These are phyloP conservation scores for Thermothelomyces thermophilus DNA, from an alignment of 2,329 filamentous ascomycete genomes.

Conservation along the genomic window DNA sequence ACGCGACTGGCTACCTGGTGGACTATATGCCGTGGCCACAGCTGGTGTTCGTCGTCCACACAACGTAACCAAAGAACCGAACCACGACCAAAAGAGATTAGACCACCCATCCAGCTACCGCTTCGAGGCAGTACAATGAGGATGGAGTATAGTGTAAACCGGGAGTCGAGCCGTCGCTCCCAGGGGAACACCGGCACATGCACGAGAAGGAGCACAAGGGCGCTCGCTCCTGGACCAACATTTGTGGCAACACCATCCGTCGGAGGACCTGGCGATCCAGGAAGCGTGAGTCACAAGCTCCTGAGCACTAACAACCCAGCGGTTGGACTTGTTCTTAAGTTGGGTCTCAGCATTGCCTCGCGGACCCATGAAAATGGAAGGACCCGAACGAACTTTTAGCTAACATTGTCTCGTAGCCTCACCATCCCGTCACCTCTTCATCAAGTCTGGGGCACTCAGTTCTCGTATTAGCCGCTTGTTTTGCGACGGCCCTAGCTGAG, in stretches of 20 bases:
- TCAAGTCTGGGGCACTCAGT: neutral
- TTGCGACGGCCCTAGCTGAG: neutral
- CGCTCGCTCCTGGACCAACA: neutral
- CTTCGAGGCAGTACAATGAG: neutral
- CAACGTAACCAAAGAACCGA: neutral
- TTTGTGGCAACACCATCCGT: neutral
- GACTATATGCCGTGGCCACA: neutral
- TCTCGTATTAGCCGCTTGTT: neutral
- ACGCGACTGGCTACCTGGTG: neutral
- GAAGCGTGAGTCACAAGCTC: neutral
- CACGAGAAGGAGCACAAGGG: neutral
- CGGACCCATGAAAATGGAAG: too few relatives aligned
- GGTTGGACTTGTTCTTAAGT: too few relatives aligned
- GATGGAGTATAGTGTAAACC: neutral
- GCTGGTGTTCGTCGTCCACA: neutral
- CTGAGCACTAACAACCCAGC: too few relatives aligned
- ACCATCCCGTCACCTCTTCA: neutral
- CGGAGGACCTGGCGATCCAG: neutral
- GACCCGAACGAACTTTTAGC: too few relatives aligned
- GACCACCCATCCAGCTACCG: neutral
- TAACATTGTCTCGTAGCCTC: neutral
- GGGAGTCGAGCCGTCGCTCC: neutral
- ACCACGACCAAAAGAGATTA: too few relatives aligned
- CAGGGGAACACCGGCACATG: neutral
- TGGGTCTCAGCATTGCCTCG: too few relatives aligned